Evolutionary conservation across 768 basidiomycete species (phyloP).

Genomic region (Glaciozyma antarctica): DNA sequence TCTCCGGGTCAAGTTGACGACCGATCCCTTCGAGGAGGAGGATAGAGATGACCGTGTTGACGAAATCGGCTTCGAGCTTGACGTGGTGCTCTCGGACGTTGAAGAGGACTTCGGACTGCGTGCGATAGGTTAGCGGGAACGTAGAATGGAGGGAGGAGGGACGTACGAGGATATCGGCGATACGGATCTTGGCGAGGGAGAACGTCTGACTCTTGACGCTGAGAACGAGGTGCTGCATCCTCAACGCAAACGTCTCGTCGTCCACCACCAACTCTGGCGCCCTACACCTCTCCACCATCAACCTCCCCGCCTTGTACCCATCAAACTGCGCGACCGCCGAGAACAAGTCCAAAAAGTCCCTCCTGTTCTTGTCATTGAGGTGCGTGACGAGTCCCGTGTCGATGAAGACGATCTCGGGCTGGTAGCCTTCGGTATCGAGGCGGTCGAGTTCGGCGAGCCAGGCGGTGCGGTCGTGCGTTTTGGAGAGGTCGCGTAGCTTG

Average conservation of each 20-base stretch:
- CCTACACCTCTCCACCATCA: conserved; percentile 92
- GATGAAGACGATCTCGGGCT: conserved; percentile 90
- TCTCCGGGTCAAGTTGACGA: conserved; percentile 74
- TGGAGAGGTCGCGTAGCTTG: conserved; percentile 53
- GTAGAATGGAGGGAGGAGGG: too few relatives aligned
- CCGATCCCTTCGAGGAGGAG: conserved; percentile 92
- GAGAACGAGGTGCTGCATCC: conserved; percentile 92
- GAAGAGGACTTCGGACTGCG: conserved; percentile 64
- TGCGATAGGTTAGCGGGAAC: too few relatives aligned
- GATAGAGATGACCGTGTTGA: conserved; percentile 88
- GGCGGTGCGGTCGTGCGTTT: conserved; percentile 44
- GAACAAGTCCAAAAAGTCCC: conserved; percentile 94
- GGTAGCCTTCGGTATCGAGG: conserved; percentile 62
- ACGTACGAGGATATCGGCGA: conserved; percentile 65
- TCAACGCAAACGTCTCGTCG: conserved; percentile 87
- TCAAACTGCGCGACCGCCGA: conserved; percentile 92
- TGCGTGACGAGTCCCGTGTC: conserved; percentile 92
- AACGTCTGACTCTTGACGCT: conserved; percentile 94
- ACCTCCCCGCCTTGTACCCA: conserved; percentile 84
- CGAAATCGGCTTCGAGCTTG: conserved; percentile 96
- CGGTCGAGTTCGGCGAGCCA: conserved; percentile 63
- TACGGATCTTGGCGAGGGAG: conserved; percentile 90
- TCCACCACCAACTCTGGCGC: conserved; percentile 83
- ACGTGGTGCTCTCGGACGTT: conserved; percentile 86
- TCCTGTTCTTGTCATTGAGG: conserved; percentile 67